These are phyloP conservation scores for Globisporangium nagaii DNA, from an alignment of 352 stramenopile species.

Conservation along the genomic window DNA sequence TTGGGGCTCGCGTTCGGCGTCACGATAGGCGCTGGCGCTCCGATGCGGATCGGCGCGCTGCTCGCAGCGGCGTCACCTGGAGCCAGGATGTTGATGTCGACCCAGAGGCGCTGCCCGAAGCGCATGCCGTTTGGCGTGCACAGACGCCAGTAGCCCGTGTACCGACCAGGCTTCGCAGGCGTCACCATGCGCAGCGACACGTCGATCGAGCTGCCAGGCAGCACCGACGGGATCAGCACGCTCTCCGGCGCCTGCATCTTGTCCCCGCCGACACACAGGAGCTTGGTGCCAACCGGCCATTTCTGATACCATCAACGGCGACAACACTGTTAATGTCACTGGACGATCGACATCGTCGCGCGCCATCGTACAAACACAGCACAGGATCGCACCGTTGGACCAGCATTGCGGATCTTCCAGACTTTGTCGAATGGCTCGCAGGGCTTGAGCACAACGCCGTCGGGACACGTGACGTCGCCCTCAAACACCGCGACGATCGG, in stretches of 20 bases:
- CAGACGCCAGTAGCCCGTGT: constrained; percentile 89
- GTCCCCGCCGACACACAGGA: constrained; percentile 66
- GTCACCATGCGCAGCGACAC: constrained; percentile 66
- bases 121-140: constrained; percentile 69
- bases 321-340: background rate
- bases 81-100: constrained; percentile 60
- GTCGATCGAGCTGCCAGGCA: constrained; percentile 63
- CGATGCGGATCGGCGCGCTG: constrained; percentile 26
- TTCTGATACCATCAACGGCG: constrained; percentile 21
- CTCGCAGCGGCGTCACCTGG: constrained; percentile 45
- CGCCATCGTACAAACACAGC: background rate
- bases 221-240: constrained; percentile 62
- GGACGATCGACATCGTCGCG: too few relatives aligned
- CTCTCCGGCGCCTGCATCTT: constrained; percentile 72
- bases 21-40: constrained; percentile 24
- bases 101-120: constrained; percentile 87
- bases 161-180: constrained; percentile 42
- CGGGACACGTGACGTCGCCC: constrained; percentile 78
- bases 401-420: constrained; percentile 83
- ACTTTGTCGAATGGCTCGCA: constrained; percentile 78
- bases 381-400: constrained; percentile 25
- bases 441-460: constrained; percentile 72
- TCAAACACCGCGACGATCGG: constrained; percentile 82
- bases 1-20: constrained; percentile 9
- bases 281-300: constrained; percentile 66